Evolutionary conservation across 2,329 filamentous ascomycete species (phyloP), one percentile per base, ranked within the genome.

Genomic region (Epichloe sylvatica): DNA sequence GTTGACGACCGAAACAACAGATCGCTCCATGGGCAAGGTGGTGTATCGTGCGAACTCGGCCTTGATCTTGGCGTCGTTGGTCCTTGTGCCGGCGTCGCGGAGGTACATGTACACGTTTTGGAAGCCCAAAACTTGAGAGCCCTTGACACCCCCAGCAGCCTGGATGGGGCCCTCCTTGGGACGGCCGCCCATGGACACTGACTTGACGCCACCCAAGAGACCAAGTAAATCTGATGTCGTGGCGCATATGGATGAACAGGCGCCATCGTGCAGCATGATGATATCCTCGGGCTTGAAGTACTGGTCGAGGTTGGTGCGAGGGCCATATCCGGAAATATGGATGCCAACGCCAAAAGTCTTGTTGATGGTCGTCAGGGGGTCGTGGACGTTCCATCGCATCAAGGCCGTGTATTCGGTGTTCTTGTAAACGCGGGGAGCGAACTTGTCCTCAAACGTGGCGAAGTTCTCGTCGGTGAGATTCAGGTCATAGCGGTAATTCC

Each of bases 271-370:
- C n/a, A 81, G 66, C 17, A 81, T 62, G 39, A 81, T 67, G 42
- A 82, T 73, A 58, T 82, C 72, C 51, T 80, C 74, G 2, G 76
- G 66, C 1, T 66, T 68, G 59, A 82, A 82, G 2, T 76, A 77
- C 54, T 71, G 66, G 0, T 70, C 66, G 41, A 73, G 67, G 56
- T 57, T 53, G 11, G 48, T 13, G 41, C 49, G 53, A 11, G 23
- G 49, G 45, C 70, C 64, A 57, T 76, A 77, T 45, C 75, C 75
- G 3, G 69, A 71, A 47, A 78, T 68, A 1, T 50, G 49, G 15
- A 55, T 49, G 43, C 54, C 54, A 13, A 56, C 19, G 8, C 55
- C 55, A 13, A 39, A 45, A 3, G 51, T 69, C 0, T 37, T n/a
- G 60, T 73, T 71, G 49, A 54, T 59, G 8, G 70, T 71, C 37